Base-by-base conservation (phyloP, 805 yeast genomes). In the Scheffersomyces amazonensis region DNA sequence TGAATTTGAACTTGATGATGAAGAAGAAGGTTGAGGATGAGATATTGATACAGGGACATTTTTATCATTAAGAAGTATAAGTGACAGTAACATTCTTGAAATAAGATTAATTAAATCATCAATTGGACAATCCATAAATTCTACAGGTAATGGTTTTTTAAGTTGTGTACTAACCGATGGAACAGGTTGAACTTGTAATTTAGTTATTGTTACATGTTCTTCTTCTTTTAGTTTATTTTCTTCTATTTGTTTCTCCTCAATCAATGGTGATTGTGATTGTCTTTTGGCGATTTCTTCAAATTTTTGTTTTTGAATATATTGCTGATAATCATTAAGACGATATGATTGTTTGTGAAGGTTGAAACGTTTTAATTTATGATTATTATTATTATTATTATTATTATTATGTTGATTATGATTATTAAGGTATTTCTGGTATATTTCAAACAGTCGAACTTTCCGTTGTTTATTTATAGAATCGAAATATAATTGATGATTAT, bases 1-100 rank as follows among this genome's bases (percentile, higher is more conserved):
- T n/a, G n/a, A n/a, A n/a, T 53, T 67, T 17, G 52, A 50, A 20
- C n/a, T n/a, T n/a, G n/a, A n/a, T n/a, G n/a, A n/a, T 51, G 46
- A 21, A 15, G 50, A 23, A 6, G 49, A 32, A 4, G 49, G 41
- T 9, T 48, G 34, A 2, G 67, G 67, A 28, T 53, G 46, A 3
- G 63, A 52, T 3, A 67, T 54, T 4, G 63, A 49, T 10, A 36
- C 44, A 1, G 71, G 72, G 2, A 66, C 69, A n/a, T 52, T 50
- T 15, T 66, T 65, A 62, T 91, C 98, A 57, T 91, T 91, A 23
- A 87, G 71, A 17, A 68, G 60, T 11, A 90, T 87, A 17, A 91
- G 71, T 29, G 87, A 84, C 33, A 77, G 73, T 19, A 93, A 66
- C 93, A 90, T 87, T 37, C 96, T 68, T 1, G 95, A 69, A 22